Percentiles rank a stretch among this genome's conserved stretches.
Conservation (phyloP, 805 yeast species). For the Cyberlindnera lachancei region DNA sequence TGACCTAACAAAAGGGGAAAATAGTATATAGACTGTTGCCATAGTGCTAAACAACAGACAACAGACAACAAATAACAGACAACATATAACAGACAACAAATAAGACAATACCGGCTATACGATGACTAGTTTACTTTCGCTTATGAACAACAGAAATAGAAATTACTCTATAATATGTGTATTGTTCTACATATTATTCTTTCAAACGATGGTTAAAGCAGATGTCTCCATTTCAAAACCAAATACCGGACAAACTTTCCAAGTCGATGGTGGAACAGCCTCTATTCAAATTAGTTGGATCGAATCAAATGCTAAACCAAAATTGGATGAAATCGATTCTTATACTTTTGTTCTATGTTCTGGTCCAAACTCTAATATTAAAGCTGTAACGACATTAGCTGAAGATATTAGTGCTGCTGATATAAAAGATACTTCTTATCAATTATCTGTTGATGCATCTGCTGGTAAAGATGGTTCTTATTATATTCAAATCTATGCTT, state of each 20-base stretch:
- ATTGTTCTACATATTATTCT: neutral
- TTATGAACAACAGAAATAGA: no score
- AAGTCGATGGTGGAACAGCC: slow-evolving; percentile 22
- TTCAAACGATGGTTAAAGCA: no score
- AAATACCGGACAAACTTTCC: slow-evolving; percentile 10
- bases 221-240: slow-evolving; percentile 26
- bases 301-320: slow-evolving; percentile 44
- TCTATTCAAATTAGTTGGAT: slow-evolving; percentile 40
- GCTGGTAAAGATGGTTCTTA: slow-evolving; percentile 59
- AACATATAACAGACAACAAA: no score
- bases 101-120: no score
- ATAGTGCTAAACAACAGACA: no score
- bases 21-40: no score
- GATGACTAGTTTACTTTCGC: no score
- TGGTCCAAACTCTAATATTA: slow-evolving; percentile 49
- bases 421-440: slow-evolving; percentile 27
- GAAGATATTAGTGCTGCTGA: slow-evolving; percentile 22
- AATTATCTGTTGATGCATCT: slow-evolving; percentile 35
- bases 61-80: no score
- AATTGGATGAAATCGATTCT: slow-evolving; percentile 33
- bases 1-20: no score
- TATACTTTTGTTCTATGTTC: slow-evolving; percentile 58
- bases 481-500: slow-evolving; percentile 62
- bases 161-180: no score
- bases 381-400: slow-evolving; percentile 29